Base-by-base conservation (phyloP, 805 yeast species). In the Candida parachauliodes region DNA sequence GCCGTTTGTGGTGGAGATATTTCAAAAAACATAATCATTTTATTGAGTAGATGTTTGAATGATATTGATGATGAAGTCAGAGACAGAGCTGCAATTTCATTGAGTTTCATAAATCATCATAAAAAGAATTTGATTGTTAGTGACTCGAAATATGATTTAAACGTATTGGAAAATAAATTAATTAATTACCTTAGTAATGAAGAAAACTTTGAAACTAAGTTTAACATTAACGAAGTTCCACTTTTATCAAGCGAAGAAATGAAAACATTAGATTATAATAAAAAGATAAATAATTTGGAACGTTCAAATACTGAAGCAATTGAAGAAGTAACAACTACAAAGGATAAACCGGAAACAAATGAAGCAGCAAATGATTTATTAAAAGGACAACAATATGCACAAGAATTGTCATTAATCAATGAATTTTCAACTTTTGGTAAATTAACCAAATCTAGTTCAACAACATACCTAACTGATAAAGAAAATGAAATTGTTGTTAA, bases 31-130 rank as follows among this genome's bases (percentile, higher is more conserved):
- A 84, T 91, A 50, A 73, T 74, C 49, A 83, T 84, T 43, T 72
- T 93, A 50, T 74, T 93, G 49, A 72, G 74, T 43, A 81, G 97
- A 66, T 88, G 95, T 49, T 75, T 88, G 47, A 84, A 77, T 47
- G 98, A 91, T 61, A 76, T 72, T 31, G 96, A 91, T 59, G 98
- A 91, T 62, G 98, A 91, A 65, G 98, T 93, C 23, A 87, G 98
- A 70, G 98, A 91, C 59, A 81, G 98, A 59, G 97, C 98, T 8
- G 84, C 95, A 2, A 70, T 91, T 49, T 82, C 95, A 2, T 72
- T 91, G 54, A 74, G 78, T 46, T 77, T 88, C 44, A 74, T 86
- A 44, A 51, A 54, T 15, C 52, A 47, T 34, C 48, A 57, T 6
- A 52, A 57, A 36, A 59, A 60, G 40, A 53, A 54, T 36, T 77